phyloP scores from a whole-genome alignment of 148 eudicot genomes.

The Spergularia marina region DNA sequence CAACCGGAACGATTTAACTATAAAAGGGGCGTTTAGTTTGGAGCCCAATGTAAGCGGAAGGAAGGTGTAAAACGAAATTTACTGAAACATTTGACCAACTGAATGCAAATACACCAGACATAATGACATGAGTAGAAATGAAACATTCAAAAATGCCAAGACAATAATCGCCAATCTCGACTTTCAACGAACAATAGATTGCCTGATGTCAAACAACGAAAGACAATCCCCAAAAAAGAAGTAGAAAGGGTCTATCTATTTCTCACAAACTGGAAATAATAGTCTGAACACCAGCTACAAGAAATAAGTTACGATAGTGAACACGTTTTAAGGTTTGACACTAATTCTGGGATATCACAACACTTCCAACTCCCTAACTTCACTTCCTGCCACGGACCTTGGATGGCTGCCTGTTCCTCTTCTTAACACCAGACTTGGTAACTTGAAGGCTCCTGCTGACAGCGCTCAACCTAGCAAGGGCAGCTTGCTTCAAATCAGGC shows the following conservation, averaged over 20 bases:
- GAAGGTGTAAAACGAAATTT: no score
- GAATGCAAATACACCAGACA: no score
- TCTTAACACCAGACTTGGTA: conserved; percentile 86
- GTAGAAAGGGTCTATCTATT: conserved; percentile 5
- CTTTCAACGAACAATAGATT: no score
- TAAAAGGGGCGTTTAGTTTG: no score
- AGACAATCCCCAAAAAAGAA: neutral
- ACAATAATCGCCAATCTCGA: neutral
- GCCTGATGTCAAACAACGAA: no score
- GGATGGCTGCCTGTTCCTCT: conserved; percentile 83
- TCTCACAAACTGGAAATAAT: conserved; percentile 11
- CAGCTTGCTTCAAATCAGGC: conserved; percentile 87
- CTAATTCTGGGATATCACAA: conserved; percentile 12
- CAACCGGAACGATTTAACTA: no score
- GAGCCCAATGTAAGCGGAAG: no score
- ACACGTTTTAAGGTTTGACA: conserved; percentile 3
- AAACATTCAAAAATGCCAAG: neutral
- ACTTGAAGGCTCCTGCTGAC: conserved; percentile 86
- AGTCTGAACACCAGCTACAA: conserved; percentile 11
- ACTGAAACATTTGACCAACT: no score
- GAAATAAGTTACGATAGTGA: neutral
- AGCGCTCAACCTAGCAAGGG: conserved; percentile 82
- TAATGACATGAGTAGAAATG: neutral
- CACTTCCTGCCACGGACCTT: conserved; percentile 53
- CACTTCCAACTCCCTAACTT: conserved; percentile 6